Evolutionary conservation across 208 protist species (phyloP).

Genomic region (Leishmania arabica): DNA sequence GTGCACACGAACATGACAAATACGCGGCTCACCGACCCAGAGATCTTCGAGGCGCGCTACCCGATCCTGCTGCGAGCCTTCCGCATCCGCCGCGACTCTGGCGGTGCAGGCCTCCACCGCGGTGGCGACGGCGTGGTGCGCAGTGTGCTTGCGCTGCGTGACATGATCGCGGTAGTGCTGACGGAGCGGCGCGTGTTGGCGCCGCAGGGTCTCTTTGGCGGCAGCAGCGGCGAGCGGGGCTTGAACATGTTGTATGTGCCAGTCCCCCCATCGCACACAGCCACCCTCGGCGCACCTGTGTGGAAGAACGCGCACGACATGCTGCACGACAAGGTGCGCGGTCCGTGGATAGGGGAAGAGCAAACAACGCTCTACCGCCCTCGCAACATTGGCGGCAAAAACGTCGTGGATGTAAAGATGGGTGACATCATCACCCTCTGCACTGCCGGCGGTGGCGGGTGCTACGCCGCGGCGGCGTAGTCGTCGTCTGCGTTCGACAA

Average conservation of each 20-base stretch:
- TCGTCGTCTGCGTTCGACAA: background rate
- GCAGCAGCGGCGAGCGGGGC: conserved; percentile 71
- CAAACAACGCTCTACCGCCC: conserved; percentile 37
- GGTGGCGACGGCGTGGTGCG: conserved; percentile 94
- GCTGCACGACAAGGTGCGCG: conserved; percentile 50
- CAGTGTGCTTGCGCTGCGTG: conserved; percentile 84
- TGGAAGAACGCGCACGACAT: conserved; percentile 42
- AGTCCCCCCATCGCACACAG: background rate
- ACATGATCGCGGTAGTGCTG: conserved; percentile 86
- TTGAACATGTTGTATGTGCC: conserved; percentile 62
- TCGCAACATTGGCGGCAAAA: conserved; percentile 70
- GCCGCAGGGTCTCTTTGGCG: conserved; percentile 86
- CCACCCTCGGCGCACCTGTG: background rate
- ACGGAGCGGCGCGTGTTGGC: conserved; percentile 89
- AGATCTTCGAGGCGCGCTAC: conserved; percentile 94
- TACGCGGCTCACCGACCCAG: conserved; percentile 95
- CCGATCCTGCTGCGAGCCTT: conserved; percentile 92
- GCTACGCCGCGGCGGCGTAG: conserved; percentile 14
- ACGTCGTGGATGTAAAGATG: conserved; percentile 45
- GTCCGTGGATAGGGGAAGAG: conserved; percentile 44
- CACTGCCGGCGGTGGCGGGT: conserved; percentile 62
- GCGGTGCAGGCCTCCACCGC: conserved; percentile 74
- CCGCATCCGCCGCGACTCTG: conserved; percentile 73
- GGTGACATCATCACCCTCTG: conserved; percentile 67
- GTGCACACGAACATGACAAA: conserved; percentile 98